Conservation (phyloP, 139 green algal genomes). For the Chlorella sp. region DNA sequence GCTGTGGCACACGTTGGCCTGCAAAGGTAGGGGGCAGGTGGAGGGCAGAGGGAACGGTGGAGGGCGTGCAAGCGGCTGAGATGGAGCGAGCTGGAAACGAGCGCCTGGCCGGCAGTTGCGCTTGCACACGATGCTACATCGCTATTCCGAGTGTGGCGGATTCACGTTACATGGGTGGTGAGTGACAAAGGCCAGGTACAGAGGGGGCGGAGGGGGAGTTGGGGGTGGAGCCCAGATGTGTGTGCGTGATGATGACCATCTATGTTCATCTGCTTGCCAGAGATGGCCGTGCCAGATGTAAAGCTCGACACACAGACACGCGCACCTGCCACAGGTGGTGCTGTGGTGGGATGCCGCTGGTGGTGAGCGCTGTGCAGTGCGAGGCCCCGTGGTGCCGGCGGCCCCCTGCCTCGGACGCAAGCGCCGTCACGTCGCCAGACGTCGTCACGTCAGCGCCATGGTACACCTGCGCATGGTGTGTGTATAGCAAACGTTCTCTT, state of each 20-base stretch:
- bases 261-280: no score
- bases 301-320: neutral
- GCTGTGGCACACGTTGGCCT: neutral
- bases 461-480: no score
- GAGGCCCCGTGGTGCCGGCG: neutral
- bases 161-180: no score
- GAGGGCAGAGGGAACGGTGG: neutral
- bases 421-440: neutral
- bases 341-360: neutral
- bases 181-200: no score
- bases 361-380: neutral
- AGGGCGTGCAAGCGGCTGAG: neutral
- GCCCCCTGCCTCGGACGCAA: neutral
- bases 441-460: neutral
- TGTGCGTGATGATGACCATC: no score
- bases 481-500: no score
- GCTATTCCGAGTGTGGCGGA: no score
- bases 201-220: no score
- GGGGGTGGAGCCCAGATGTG: no score
- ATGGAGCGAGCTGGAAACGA: neutral
- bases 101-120: neutral
- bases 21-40: neutral
- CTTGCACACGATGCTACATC: neutral
- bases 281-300: no score
- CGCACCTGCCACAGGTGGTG: slow-evolving; percentile 1